Conservation (phyloP, 2,329 filamentous ascomycete genomes). For the Penicillium concentricum region DNA sequence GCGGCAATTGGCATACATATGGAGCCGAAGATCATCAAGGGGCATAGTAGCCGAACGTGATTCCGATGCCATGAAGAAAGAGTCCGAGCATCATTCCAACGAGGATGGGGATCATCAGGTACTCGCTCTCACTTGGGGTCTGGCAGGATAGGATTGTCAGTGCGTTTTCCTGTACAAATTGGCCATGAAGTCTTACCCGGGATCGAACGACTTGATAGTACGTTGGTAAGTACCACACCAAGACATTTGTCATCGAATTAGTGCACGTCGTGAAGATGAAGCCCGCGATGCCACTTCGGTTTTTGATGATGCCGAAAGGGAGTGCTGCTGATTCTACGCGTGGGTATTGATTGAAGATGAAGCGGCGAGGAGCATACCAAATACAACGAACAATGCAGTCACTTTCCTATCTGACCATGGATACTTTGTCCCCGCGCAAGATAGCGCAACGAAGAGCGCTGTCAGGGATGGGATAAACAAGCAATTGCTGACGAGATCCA, state of each 20-base stretch:
- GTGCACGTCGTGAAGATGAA: constrained; percentile 24
- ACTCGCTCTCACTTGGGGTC: constrained; percentile 24
- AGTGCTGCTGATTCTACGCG: constrained; percentile 35
- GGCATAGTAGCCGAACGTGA: constrained; percentile 32
- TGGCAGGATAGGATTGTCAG: constrained; percentile 5
- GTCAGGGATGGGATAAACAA: too few species aligned
- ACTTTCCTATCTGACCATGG: too few species aligned
- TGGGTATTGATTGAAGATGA: too few species aligned
- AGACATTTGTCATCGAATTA: constrained; percentile 23
- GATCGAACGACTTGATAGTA: constrained; percentile 36
- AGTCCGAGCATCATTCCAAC: constrained; percentile 23
- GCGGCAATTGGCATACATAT: constrained; percentile 34
- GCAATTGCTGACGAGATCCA: too few species aligned
- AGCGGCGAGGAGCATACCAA: too few species aligned
- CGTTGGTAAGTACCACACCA: constrained; percentile 34
- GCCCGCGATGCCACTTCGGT: constrained; percentile 28
- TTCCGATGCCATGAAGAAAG: constrained; percentile 22
- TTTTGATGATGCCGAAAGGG: constrained; percentile 33
- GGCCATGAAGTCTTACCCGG: constrained; percentile 11
- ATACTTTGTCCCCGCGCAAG: too few species aligned
- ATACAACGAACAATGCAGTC: too few species aligned
- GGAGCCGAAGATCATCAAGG: constrained; percentile 36
- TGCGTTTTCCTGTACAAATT: constrained; percentile 6
- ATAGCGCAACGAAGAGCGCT: too few species aligned
- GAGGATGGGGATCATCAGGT: constrained; percentile 30